Evolutionary conservation across 345 rosid genomes (phyloP).

Genomic region (Salix brachista): DNA sequence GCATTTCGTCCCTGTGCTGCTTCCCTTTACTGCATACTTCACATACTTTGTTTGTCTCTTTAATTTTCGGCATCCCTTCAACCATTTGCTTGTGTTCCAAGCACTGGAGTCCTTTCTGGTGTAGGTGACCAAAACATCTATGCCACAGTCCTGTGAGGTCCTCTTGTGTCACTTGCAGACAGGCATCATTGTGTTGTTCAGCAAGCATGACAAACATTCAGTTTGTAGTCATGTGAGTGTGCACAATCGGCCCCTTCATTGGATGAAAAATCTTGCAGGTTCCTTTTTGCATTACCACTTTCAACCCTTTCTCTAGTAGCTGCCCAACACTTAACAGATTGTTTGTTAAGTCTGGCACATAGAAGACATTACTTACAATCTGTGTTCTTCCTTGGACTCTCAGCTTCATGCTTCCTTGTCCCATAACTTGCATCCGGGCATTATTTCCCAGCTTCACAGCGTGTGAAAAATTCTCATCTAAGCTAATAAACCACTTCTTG

Average conservation of each 20-base stretch:
- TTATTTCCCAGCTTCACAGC: neutral
- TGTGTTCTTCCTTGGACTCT: neutral
- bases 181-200: neutral
- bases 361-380: neutral
- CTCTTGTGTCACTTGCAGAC: neutral
- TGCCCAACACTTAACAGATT: neutral
- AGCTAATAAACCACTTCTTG: neutral
- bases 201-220: neutral
- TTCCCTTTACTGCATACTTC: neutral
- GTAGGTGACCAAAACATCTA: neutral
- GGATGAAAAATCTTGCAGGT: neutral
- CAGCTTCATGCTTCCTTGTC: conserved; percentile 4
- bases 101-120: neutral
- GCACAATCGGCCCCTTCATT: neutral
- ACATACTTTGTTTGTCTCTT: neutral
- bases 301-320: neutral
- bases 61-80: neutral
- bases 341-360: neutral
- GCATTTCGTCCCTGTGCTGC: neutral
- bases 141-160: conserved; percentile 1
- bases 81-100: conserved; percentile 1
- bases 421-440: neutral
- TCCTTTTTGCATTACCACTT: neutral
- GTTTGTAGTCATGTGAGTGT: neutral
- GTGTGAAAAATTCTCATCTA: neutral